A percentile compares a stretch with the other conserved stretches of the same genome.
Conservation (phyloP, 2,329 filamentous ascomycete species). For the Venturia carpophila region DNA sequence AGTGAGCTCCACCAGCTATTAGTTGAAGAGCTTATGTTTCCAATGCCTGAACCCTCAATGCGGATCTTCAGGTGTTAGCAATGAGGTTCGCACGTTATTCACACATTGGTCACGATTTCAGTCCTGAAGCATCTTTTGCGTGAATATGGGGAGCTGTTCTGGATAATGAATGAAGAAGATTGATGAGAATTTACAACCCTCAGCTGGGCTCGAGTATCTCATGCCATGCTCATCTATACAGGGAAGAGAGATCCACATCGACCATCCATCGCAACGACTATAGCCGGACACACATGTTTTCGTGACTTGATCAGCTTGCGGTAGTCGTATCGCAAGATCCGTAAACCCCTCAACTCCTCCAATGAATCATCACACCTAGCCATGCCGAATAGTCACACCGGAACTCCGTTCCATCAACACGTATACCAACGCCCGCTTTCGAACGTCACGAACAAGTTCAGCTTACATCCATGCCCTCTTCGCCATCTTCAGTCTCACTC, state of each 20-base stretch:
- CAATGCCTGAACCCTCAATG: no score
- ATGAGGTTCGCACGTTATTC: no score
- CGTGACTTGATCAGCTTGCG: neutral
- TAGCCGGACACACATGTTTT: neutral
- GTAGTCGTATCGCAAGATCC: neutral
- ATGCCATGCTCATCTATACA: neutral
- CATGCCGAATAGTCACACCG: neutral
- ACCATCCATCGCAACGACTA: neutral
- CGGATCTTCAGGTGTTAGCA: no score
- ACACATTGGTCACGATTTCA: no score
- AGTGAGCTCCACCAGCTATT: no score
- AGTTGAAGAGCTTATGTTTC: no score
- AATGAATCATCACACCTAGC: conserved; percentile 4
- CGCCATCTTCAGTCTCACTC: conserved; percentile 16
- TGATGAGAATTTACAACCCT: neutral
- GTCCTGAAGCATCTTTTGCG: no score
- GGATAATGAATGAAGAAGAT: no score
- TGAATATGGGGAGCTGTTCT: no score
- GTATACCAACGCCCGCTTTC: neutral
- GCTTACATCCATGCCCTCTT: conserved; percentile 35
- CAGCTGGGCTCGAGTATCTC: neutral
- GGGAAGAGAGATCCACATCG: neutral
- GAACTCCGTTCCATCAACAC: conserved; percentile 1
- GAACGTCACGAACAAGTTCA: conserved; percentile 19
- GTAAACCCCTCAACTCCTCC: neutral